Conservation (phyloP, 192 early-diverging fungal genomes). For the Pecoramyces ruminantium region DNA sequence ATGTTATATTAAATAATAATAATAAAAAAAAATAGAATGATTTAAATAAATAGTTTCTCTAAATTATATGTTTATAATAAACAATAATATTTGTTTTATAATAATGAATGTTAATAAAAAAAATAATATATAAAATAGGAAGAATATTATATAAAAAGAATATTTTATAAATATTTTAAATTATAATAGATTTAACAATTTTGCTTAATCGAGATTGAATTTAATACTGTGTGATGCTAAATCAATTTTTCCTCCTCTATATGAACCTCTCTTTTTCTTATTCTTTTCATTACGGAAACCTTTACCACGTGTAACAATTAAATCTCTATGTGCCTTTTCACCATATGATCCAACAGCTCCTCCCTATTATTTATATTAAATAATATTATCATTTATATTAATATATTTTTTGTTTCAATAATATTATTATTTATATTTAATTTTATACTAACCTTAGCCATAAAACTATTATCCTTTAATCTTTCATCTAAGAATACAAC, state of each 20-base stretch:
- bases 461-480: constrained; percentile 72
- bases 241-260: constrained; percentile 81
- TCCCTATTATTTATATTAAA: constrained; percentile 19
- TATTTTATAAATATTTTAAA: too few relatives aligned
- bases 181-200: not conserved
- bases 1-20: too few relatives aligned
- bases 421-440: not conserved
- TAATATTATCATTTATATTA: not conserved
- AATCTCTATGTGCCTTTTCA: constrained; percentile 78
- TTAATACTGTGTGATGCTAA: constrained; percentile 77
- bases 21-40: too few relatives aligned
- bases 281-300: constrained; percentile 90
- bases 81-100: too few relatives aligned
- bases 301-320: constrained; percentile 78
- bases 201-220: constrained; percentile 26
- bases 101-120: too few relatives aligned
- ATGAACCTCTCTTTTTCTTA: constrained; percentile 91
- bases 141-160: too few relatives aligned
- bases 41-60: too few relatives aligned
- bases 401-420: not conserved
- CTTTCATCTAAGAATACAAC: constrained; percentile 62
- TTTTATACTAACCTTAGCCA: constrained; percentile 17
- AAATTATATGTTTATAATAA: too few relatives aligned
- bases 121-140: too few relatives aligned
- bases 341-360: constrained; percentile 61